Evolutionary conservation across 345 rosid genomes (phyloP).

Genomic region (Trapa bicornis): DNA sequence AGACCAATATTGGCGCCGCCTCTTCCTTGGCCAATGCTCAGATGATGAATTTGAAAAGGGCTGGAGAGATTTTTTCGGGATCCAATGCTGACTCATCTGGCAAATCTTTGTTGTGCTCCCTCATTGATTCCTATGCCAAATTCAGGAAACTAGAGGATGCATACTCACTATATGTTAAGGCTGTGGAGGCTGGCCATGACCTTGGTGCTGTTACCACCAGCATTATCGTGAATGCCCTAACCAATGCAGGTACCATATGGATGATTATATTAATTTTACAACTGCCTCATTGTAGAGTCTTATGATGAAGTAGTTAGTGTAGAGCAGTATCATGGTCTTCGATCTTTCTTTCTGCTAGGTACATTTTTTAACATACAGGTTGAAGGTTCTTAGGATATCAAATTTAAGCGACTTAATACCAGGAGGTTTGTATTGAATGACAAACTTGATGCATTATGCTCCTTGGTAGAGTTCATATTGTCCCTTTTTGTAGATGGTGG

Average conservation of each 20-base stretch:
- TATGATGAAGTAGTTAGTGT: not conserved
- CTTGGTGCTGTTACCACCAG: conserved; percentile 48
- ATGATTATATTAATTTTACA: not conserved
- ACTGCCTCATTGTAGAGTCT: not conserved
- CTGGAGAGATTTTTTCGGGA: conserved; percentile 35
- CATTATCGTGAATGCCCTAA: conserved; percentile 56
- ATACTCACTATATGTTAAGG: conserved; percentile 41
- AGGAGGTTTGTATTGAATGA: no score
- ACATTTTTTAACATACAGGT: not conserved
- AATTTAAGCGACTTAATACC: no score
- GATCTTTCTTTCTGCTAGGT: not conserved
- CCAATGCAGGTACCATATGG: conserved; percentile 40
- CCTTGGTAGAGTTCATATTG: no score
- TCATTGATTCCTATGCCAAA: conserved; percentile 55
- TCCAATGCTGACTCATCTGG: conserved; percentile 30
- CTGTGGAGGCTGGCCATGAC: conserved; percentile 25
- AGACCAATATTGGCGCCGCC: conserved; percentile 35
- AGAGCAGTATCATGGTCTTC: not conserved
- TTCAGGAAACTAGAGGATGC: conserved; percentile 52
- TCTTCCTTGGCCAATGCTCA: conserved; percentile 51
- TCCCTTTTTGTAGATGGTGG: not conserved
- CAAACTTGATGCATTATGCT: no score
- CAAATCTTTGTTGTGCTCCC: conserved; percentile 37
- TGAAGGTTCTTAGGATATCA: not conserved
- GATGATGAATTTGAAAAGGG: conserved; percentile 38